These are phyloP conservation scores for Ganoderma lucidum DNA, from an alignment of 1,284 basidiomycete genomes.

Conservation along the genomic window DNA sequence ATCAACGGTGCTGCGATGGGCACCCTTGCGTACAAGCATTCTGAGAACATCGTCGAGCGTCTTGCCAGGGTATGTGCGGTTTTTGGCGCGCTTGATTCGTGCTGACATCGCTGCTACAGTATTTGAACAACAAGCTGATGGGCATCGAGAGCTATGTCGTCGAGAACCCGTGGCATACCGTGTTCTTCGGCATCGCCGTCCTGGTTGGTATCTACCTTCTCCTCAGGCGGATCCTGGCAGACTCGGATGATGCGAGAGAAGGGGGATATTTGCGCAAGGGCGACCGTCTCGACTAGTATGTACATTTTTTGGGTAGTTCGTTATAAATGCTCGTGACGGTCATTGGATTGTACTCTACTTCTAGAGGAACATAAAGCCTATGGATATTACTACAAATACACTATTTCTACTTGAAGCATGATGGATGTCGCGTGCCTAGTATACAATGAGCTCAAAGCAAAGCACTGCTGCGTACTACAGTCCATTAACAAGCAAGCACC, in stretches of 20 bases:
- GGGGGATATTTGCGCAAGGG: conserved; percentile 32
- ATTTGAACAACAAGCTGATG: conserved; percentile 58
- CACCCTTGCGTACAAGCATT: conserved; percentile 65
- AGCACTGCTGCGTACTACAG: conserved; percentile 1
- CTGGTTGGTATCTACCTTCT: conserved; percentile 25
- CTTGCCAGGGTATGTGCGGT: conserved; percentile 62
- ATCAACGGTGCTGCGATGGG: conserved; percentile 74
- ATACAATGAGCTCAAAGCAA: conserved; percentile 14
- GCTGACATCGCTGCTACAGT: conserved; percentile 44
- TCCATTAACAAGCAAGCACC: conserved; percentile 1
- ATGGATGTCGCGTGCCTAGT: conserved; percentile 11
- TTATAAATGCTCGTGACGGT: conserved; percentile 6
- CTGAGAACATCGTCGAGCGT: conserved; percentile 75
- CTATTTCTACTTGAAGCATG: conserved; percentile 14
- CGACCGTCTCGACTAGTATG: conserved; percentile 24
- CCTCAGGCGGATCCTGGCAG: conserved; percentile 25
- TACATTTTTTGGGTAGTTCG: conserved; percentile 16
- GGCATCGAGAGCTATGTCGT: conserved; percentile 53
- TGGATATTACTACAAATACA: conserved; percentile 21
- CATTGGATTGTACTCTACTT: conserved; percentile 19
- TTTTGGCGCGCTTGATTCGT: background rate
- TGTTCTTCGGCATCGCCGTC: conserved; percentile 35
- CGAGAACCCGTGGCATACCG: conserved; percentile 46
- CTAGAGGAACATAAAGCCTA: conserved; percentile 13
- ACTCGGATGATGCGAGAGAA: conserved; percentile 31